Evolutionary conservation across 805 yeast genomes (phyloP), one percentile per base, ranked within the genome.

Genomic region (Suhomyces prunicola): DNA sequence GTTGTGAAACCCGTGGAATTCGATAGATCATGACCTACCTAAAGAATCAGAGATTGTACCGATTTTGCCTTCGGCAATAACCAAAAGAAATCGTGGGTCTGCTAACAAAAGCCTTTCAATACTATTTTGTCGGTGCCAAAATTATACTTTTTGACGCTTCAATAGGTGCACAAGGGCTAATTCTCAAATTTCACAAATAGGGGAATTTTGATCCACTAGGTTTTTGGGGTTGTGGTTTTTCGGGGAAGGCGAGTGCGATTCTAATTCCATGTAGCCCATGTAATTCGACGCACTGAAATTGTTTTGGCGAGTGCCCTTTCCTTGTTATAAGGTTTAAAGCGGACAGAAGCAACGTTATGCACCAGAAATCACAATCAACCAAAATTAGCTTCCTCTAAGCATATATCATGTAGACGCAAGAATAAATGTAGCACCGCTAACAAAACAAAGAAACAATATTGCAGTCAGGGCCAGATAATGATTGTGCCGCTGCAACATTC

Each of bases 281-380:
- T 19, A 13, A 4, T 31, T 17, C 23, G 23, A 23, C 23, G 29
- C 46, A 42, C 23, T 24, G 46, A 24, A 24, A 13, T 42, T 23
- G 46, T 42, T 42, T 31, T 42, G 46, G 46, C 46, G 31, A 42
- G 7, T 23, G 46, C 46, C 46, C 46, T 42, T 42, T 31, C 46
- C 31, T 42, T 42, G 46, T 42, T 24, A 23, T n/a, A 9, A 22
- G 23, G 46, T 42, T 42, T 22, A 42, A 12, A 12, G 46, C 6
- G 29, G 13, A 13, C 31, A 42, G 42, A 4, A n/a, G 42, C 42
- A 39, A 13, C 42, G 42, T 39, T 19, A 39, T 39, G 42, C 19
- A 39, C 24, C 42, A 17, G 42, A 39, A 39, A 39, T 10, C 13
- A 39, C 42, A 17, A 17, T 17, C 5, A 15, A n/a, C 22, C 17